Conservation (phyloP, 805 yeast genomes). For the Candida easanensis region DNA sequence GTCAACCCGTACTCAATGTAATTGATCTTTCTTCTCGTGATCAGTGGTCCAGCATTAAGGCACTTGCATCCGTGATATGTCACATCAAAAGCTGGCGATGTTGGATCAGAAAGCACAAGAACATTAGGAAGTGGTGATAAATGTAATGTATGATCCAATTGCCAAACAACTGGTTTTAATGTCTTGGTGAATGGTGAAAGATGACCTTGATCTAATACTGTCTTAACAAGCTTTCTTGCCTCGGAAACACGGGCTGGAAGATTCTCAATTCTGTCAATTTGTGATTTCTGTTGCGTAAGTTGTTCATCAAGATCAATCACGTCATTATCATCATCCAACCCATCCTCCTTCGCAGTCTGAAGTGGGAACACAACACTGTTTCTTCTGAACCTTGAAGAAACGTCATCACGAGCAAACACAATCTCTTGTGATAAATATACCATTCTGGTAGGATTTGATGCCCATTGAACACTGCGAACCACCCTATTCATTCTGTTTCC, state of each 20-base stretch:
- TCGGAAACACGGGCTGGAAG: conserved; percentile 49
- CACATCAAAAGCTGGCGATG: conserved; percentile 69
- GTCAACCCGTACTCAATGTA: conserved; percentile 76
- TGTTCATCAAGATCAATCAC: conserved; percentile 4
- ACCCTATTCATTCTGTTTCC: conserved; percentile 63
- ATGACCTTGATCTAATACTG: conserved; percentile 83
- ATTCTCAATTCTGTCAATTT: conserved; percentile 33
- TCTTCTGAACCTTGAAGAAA: conserved; percentile 66
- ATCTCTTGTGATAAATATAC: conserved; percentile 84
- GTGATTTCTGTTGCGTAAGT: conserved; percentile 13
- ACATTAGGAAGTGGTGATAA: conserved; percentile 78
- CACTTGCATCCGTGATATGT: conserved; percentile 82
- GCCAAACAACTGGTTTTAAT: conserved; percentile 64
- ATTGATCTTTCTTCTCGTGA: conserved; percentile 46
- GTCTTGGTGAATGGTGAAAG: conserved; percentile 72
- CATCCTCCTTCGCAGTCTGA: conserved; percentile 23
- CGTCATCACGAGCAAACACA: conserved; percentile 67
- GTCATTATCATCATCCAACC: conserved; percentile 19
- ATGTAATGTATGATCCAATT: conserved; percentile 64
- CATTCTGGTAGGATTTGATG: conserved; percentile 77
- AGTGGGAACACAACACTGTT: conserved; percentile 58
- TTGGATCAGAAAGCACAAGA: conserved; percentile 62
- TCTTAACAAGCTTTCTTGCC: conserved; percentile 70
- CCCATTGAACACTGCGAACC: conserved; percentile 52
- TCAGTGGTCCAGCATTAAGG: conserved; percentile 64